Evolutionary conservation across 2,329 filamentous ascomycete species (phyloP).

Genomic region (Fusarium penzigii): DNA sequence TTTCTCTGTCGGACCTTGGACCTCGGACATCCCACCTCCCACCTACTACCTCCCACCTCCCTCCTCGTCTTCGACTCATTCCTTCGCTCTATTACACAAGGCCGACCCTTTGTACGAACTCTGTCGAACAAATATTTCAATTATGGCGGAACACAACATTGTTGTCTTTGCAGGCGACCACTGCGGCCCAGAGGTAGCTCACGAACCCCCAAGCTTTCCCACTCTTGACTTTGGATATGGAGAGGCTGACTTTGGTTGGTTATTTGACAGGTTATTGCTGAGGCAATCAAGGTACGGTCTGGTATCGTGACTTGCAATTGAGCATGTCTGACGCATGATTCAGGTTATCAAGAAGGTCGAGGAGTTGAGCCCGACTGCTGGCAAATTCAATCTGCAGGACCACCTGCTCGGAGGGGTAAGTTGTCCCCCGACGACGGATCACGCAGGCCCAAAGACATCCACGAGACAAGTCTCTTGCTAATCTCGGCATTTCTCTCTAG

Average conservation of each 20-base stretch:
- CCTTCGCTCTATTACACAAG: constrained; percentile 3
- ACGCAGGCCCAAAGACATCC: constrained; percentile 5
- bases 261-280: too few species aligned
- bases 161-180: too few species aligned
- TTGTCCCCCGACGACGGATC: constrained; percentile 7
- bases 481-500: too few species aligned
- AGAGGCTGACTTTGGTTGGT: constrained; percentile 16
- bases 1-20: constrained; percentile 7
- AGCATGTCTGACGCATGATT: constrained; percentile 2
- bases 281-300: too few species aligned
- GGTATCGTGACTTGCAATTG: constrained; percentile 9
- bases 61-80: constrained; percentile 12
- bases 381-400: too few species aligned
- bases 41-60: constrained; percentile 12
- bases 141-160: too few species aligned
- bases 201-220: constrained; percentile 8
- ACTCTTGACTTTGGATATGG: constrained; percentile 14
- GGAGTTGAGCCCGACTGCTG: too few species aligned
- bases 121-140: constrained; percentile 11
- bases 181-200: too few species aligned
- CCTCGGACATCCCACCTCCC: constrained; percentile 13
- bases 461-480: too few species aligned
- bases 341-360: too few species aligned
- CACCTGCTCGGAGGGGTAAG: too few species aligned
- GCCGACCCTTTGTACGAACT: constrained; percentile 4